Evolutionary conservation across 1,139 yeast genomes (phyloP).

Genomic region (Geotrichum reessii): DNA sequence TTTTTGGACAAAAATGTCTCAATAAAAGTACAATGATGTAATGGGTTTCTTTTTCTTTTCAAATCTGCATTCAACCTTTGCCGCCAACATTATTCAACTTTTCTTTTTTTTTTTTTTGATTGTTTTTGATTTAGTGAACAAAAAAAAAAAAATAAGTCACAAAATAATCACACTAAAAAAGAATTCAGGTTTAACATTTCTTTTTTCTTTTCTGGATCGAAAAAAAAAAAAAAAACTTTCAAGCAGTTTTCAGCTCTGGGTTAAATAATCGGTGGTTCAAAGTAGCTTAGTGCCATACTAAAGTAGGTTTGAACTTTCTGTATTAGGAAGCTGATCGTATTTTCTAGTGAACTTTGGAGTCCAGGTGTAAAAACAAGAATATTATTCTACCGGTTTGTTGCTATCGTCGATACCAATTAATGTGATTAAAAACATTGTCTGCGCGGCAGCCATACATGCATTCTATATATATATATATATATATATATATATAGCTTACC

Average conservation of each 20-base stretch:
- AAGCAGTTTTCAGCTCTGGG: neutral
- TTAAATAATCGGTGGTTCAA: neutral
- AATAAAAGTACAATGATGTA: neutral
- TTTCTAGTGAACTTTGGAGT: neutral
- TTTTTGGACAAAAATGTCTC: neutral
- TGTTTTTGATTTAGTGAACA: neutral
- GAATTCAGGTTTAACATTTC: neutral
- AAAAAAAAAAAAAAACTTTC: neutral
- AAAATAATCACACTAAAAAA: no score
- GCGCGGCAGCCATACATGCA: no score
- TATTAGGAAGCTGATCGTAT: neutral
- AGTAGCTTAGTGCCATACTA: neutral
- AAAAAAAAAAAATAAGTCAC: no score
- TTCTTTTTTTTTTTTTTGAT: neutral
- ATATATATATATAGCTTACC: no score
- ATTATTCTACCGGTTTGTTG: neutral
- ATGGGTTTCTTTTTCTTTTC: neutral
- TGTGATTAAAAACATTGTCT: no score
- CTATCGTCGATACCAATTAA: no score
- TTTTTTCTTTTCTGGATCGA: neutral
- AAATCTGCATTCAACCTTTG: neutral
- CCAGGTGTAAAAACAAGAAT: neutral
- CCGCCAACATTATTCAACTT: neutral
- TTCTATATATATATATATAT: no score
- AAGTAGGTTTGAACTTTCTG: neutral